phyloP scores from a whole-genome alignment of 78 protist species.

The Dictyostelium firmibasis region DNA sequence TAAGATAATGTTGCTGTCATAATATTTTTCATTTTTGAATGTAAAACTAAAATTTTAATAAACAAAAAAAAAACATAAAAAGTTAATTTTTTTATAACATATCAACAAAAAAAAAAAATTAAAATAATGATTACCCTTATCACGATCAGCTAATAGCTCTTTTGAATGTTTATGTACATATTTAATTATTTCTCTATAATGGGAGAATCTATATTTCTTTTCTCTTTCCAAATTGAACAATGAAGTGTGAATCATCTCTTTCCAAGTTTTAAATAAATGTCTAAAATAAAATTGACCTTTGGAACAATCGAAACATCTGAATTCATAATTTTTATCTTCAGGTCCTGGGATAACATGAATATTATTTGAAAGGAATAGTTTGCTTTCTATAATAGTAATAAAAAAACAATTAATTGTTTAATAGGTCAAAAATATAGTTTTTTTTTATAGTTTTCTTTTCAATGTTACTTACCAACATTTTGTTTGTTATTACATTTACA shows the following conservation, averaged over 20 bases:
- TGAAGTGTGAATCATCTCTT: constrained; percentile 69
- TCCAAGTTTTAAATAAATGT: constrained; percentile 71
- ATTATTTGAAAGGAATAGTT: neutral
- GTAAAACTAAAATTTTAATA: neutral
- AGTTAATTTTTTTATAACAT: no score
- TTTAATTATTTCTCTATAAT: constrained; percentile 60
- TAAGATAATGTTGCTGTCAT: constrained; percentile 68
- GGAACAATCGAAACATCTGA: constrained; percentile 22
- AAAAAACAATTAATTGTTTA: neutral
- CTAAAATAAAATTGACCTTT: constrained; percentile 26
- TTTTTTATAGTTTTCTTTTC: no score
- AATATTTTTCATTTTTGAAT: constrained; percentile 69
- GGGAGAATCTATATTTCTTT: constrained; percentile 62
- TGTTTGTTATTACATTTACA: constrained; percentile 28
- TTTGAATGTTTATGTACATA: constrained; percentile 50
- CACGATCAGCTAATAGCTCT: constrained; percentile 42
- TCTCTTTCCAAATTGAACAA: constrained; percentile 66
- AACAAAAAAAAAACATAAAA: no score
- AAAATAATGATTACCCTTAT: constrained; percentile 34
- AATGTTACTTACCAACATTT: constrained; percentile 25
- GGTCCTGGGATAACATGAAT: constrained; percentile 66
- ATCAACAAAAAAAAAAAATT: no score
- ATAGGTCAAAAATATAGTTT: neutral
- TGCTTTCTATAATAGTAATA: neutral
- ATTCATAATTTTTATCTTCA: constrained; percentile 74